Evolutionary conservation across 192 early-diverging fungal species (phyloP), one percentile per base, ranked within the genome.

Genomic region (Coemansia biformis): DNA sequence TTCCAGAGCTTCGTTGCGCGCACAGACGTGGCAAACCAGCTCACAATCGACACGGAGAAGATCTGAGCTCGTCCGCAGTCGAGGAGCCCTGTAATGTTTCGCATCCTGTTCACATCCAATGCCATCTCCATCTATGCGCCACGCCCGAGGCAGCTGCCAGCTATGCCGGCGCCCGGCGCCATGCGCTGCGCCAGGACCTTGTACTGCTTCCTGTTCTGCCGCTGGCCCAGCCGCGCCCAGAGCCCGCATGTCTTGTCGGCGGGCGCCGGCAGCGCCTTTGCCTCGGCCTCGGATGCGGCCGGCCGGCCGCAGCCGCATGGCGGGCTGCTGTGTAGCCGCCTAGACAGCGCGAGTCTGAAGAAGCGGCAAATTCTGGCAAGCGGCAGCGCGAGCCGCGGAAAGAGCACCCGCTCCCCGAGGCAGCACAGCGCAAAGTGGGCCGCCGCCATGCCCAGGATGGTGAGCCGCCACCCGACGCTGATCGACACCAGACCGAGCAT

Each of bases 21-120:
- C 38, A 98, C 94, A 0, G 90, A 98, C 69, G 85, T 99, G 18
- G 92, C 93, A 29, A 86, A 89, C 64, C 89, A 92, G 57, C 90
- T 99, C 82, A 94, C 93, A 0, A 80, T 99, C 37, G 92, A 92
- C 46, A 62, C 58, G 0, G 63, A 66, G 34, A 66, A 66, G 43
- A 66, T 74, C 10, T 74, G 48, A 26, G 38, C n/a, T n/a, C n/a
- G n/a, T n/a, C n/a, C n/a, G n/a, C n/a, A n/a, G n/a, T n/a, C n/a
- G n/a, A n/a, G n/a, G n/a, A n/a, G n/a, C n/a, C n/a, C n/a, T n/a
- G n/a, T n/a, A n/a, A n/a, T n/a, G n/a, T n/a, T n/a, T n/a, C n/a
- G n/a, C n/a, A n/a, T n/a, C n/a, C n/a, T n/a, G n/a, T 30, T 30
- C 8, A 14, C 22, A 42, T 2, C 22, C 32, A 24, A 3, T 30